Conservation (phyloP, 768 basidiomycete species). For the Candolleomyces efflorescens region DNA sequence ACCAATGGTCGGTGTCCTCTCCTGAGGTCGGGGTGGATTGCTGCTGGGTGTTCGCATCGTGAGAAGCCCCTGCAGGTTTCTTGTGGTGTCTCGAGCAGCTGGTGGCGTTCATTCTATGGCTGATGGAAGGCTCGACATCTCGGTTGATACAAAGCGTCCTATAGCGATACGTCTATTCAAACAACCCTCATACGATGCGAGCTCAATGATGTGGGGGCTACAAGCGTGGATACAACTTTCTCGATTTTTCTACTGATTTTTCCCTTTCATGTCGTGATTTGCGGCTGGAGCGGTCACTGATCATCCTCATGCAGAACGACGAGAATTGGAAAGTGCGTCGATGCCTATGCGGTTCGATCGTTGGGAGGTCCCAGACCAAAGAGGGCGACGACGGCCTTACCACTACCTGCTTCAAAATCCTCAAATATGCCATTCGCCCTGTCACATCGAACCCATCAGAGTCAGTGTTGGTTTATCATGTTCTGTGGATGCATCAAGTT, state of each 20-base stretch:
- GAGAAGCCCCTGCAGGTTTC: constrained; percentile 66
- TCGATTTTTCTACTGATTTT: constrained; percentile 12
- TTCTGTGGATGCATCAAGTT: background rate
- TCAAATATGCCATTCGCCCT: constrained; percentile 82
- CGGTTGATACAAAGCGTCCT: constrained; percentile 97
- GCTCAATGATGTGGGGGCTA: constrained; percentile 82
- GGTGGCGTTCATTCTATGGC: constrained; percentile 24
- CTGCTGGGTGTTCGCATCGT: constrained; percentile 1
- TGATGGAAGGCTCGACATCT: constrained; percentile 29
- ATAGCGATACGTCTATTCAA: constrained; percentile 65
- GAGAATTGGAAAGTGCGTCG: constrained; percentile 64
- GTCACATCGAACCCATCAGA: constrained; percentile 49
- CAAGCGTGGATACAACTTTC: constrained; percentile 71
- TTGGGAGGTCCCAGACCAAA: constrained; percentile 67
- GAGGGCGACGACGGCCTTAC: constrained; percentile 22
- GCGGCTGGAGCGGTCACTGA: background rate
- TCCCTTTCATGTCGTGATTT: too few species aligned
- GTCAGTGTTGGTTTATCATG: constrained; percentile 38
- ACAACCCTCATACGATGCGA: constrained; percentile 81
- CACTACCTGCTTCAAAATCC: constrained; percentile 57
- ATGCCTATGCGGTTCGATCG: constrained; percentile 80
- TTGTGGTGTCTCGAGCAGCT: constrained; percentile 14
- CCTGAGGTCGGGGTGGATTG: constrained; percentile 10
- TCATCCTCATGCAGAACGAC: constrained; percentile 35
- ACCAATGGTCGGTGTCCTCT: constrained; percentile 44